These are phyloP conservation scores for Corylus avellana DNA, from an alignment of 306 rosid genomes.

Conservation along the genomic window DNA sequence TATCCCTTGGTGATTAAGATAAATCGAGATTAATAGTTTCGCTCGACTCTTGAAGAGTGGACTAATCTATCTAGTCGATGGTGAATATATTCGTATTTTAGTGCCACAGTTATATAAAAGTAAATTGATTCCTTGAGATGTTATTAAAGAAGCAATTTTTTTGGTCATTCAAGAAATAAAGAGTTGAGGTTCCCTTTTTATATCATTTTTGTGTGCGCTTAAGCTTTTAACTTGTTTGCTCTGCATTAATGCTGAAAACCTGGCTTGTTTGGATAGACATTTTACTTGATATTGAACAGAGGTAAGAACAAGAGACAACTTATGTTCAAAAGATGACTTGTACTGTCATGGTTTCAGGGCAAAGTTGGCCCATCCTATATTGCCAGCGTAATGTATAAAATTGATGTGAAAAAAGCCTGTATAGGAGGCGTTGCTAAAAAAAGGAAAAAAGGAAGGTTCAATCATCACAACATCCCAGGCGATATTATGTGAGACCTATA, in stretches of 20 bases:
- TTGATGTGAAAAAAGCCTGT: neutral
- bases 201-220: neutral
- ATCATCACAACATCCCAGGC: neutral
- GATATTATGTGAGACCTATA: slow-evolving; percentile 8
- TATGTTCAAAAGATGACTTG: neutral
- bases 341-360: neutral
- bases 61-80: neutral
- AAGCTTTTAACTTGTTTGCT: neutral
- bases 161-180: neutral
- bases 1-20: neutral
- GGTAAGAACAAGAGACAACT: neutral
- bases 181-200: neutral
- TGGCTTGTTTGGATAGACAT: neutral
- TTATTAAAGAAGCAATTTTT: neutral
- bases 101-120: neutral
- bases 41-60: neutral
- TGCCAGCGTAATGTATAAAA: neutral
- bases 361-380: neutral
- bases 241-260: neutral
- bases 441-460: neutral
- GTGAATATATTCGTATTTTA: neutral
- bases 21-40: too few relatives aligned
- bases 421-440: neutral
- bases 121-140: neutral
- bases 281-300: neutral